These are phyloP conservation scores for Dioscorea zingiberensis DNA, from an alignment of 106 monocot species.

Conservation along the genomic window DNA sequence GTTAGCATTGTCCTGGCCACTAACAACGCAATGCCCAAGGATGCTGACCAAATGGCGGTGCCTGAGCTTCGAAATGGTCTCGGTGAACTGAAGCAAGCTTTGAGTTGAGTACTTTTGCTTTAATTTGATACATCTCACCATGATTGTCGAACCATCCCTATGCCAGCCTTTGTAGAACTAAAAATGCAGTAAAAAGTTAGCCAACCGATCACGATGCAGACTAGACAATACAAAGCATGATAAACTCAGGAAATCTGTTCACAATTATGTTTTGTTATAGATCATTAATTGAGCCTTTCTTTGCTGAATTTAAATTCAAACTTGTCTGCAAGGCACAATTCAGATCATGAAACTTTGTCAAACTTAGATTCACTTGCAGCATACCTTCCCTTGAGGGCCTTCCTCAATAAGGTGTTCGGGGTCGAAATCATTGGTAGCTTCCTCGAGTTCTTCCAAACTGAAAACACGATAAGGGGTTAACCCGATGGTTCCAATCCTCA, in stretches of 20 bases:
- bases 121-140: conserved; percentile 57
- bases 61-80: conserved; percentile 69
- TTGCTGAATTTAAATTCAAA: too few species aligned
- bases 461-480: conserved; percentile 51
- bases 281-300: too few species aligned
- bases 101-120: conserved; percentile 61
- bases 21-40: conserved; percentile 68
- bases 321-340: too few species aligned
- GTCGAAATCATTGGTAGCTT: conserved; percentile 61
- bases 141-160: conserved; percentile 45
- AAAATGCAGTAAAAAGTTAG: neutral
- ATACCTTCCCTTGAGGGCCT: conserved; percentile 53
- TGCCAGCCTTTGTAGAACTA: conserved; percentile 75
- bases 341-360: too few species aligned
- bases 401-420: conserved; percentile 35
- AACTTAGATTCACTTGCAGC: too few species aligned
- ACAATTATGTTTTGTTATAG: too few species aligned
- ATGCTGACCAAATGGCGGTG: conserved; percentile 84
- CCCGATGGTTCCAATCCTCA: conserved; percentile 41
- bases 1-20: conserved; percentile 21
- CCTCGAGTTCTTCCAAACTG: conserved; percentile 61
- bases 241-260: too few species aligned
- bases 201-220: too few species aligned
- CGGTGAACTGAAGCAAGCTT: conserved; percentile 52
- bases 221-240: too few species aligned